A percentile compares a stretch with the other conserved stretches of the same genome.
Conservation (phyloP, 73 alveolate species). For the Paramecium biaurelia region DNA sequence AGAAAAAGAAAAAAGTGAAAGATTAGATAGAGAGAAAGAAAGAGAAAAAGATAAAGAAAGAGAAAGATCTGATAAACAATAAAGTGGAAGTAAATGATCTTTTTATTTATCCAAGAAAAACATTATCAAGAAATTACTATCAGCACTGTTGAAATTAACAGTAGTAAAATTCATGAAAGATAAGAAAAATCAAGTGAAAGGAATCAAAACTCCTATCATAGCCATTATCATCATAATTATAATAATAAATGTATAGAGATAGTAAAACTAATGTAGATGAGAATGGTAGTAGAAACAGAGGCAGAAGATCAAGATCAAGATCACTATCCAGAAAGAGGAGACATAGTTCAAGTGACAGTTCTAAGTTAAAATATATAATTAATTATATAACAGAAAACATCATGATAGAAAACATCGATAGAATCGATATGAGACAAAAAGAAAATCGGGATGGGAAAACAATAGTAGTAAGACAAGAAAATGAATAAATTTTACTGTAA, state of each 20-base stretch:
- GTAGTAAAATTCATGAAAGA: background rate
- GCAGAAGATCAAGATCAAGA: constrained; percentile 27
- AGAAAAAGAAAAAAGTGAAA: background rate
- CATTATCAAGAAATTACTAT: background rate
- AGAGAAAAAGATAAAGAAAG: background rate
- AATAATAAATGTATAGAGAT: background rate
- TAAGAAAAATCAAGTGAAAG: background rate
- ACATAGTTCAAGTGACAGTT: constrained; percentile 44
- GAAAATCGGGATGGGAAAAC: constrained; percentile 55
- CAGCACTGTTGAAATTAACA: background rate
- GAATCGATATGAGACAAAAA: constrained; percentile 20
- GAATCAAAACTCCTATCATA: background rate
- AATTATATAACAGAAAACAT: background rate
- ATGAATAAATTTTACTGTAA: constrained; percentile 33
- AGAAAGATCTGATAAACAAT: background rate
- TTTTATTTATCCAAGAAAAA: background rate
- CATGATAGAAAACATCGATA: constrained; percentile 27
- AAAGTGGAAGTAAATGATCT: background rate
- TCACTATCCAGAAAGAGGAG: background rate
- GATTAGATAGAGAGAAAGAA: background rate
- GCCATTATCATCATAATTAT: constrained; percentile 5
- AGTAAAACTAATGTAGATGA: background rate
- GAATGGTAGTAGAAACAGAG: background rate
- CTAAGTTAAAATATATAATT: constrained; percentile 35
- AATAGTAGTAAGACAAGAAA: constrained; percentile 21